Evolutionary conservation across 495 filamentous ascomycete genomes (phyloP).

Genomic region (Tuber melanosporum): DNA sequence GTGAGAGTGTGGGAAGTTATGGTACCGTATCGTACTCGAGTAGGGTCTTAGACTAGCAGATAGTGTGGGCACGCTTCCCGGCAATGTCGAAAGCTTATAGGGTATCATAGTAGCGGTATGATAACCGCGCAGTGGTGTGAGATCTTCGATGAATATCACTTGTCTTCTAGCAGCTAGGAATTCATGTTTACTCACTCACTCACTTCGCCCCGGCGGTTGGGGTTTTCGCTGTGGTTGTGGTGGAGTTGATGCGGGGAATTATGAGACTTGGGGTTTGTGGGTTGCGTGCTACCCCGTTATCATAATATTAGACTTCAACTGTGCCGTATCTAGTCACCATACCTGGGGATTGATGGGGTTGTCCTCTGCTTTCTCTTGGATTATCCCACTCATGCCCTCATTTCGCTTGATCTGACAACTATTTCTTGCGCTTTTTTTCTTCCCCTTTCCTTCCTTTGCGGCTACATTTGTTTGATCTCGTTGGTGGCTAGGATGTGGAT

Average conservation of each 20-base stretch:
- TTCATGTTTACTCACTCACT: not conserved
- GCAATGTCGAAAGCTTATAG: not conserved
- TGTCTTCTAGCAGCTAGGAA: not conserved
- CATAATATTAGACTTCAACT: not conserved
- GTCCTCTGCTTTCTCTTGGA: not conserved
- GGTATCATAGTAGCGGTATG: not conserved
- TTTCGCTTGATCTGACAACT: not conserved
- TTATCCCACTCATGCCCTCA: not conserved
- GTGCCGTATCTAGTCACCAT: not conserved
- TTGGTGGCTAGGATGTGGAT: not conserved
- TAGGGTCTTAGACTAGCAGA: not conserved
- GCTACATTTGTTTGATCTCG: not conserved
- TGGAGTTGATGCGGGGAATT: not conserved
- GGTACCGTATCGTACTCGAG: not conserved
- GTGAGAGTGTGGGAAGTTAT: not conserved
- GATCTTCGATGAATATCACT: not conserved
- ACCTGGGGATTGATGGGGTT: not conserved
- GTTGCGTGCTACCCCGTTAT: not conserved
- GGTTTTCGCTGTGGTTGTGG: not conserved
- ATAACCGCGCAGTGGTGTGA: not conserved
- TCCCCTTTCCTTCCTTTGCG: not conserved
- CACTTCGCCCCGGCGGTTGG: not conserved
- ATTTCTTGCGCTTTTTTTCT: not conserved
- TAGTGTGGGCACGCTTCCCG: not conserved
- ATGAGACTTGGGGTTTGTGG: not conserved